Percentiles rank a stretch among this genome's conserved stretches.
phyloP scores from a whole-genome alignment of 805 yeast species.

The Suhomyces sp. region DNA sequence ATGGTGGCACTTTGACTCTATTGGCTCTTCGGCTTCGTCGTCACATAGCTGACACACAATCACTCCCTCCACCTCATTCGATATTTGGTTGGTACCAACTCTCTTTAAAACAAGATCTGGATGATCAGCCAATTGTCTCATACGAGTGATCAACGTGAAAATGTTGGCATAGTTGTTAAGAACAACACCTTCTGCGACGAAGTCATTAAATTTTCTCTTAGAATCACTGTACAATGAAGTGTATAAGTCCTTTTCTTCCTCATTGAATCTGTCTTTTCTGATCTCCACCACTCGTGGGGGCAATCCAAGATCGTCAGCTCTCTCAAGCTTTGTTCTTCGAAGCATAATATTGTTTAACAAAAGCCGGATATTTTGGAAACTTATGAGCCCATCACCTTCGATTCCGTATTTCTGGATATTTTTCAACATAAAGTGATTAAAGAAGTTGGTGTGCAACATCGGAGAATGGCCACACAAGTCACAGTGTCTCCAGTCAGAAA shows the following conservation, averaged over 20 bases:
- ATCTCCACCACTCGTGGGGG: conserved; percentile 95
- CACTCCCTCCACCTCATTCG: conserved; percentile 49
- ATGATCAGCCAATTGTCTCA: conserved; percentile 98
- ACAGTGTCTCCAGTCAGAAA: conserved; percentile 79
- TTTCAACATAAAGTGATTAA: conserved; percentile 92
- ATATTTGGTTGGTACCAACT: conserved; percentile 40
- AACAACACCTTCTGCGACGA: conserved; percentile 94
- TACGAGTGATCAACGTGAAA: conserved; percentile 90
- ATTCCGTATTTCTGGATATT: conserved; percentile 86
- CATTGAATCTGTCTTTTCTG: conserved; percentile 83
- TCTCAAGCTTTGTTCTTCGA: conserved; percentile 89
- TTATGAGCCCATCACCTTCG: conserved; percentile 73
- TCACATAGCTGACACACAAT: conserved; percentile 88
- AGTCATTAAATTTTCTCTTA: conserved; percentile 82
- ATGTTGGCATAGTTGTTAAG: conserved; percentile 95
- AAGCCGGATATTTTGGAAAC: conserved; percentile 74
- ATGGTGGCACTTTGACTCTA: conserved; percentile 91
- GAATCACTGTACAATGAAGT: conserved; percentile 84
- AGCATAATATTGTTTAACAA: conserved; percentile 81
- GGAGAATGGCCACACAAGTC: conserved; percentile 86
- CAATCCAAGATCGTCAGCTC: conserved; percentile 95
- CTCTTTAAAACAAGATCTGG: conserved; percentile 90
- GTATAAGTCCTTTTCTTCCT: conserved; percentile 91
- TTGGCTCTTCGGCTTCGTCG: conserved; percentile 98
- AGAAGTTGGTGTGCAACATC: conserved; percentile 92